A percentile compares a stretch with the other conserved stretches of the same genome.
These are phyloP conservation scores for Corymbia calophylla DNA, from an alignment of 441 rosid genomes.

Conservation along the genomic window DNA sequence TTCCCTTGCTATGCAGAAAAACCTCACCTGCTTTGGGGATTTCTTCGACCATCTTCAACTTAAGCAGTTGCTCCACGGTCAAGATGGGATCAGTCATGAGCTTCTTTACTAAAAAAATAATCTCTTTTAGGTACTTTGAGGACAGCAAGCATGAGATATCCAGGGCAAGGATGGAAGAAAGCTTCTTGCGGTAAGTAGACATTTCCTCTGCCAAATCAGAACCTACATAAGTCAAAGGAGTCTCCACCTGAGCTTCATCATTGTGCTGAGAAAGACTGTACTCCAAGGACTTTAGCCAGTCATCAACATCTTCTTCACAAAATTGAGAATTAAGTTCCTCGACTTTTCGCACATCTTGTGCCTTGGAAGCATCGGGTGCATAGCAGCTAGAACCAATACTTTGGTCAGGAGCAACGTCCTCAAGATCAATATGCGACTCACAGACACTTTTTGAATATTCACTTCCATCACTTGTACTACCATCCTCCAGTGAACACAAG, in stretches of 20 bases:
- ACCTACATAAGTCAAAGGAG: not conserved
- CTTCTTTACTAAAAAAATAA: not conserved
- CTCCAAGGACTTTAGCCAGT: not conserved
- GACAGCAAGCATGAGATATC: not conserved
- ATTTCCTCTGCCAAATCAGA: not conserved
- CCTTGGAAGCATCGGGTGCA: not conserved
- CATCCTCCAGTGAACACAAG: not conserved
- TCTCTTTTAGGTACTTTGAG: not conserved
- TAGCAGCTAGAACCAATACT: not conserved
- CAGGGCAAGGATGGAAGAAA: not conserved
- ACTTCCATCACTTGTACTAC: not conserved
- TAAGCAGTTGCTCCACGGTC: not conserved
- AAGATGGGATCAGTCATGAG: not conserved
- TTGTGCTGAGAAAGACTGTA: not conserved
- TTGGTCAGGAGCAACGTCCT: not conserved
- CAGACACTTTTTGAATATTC: not conserved
- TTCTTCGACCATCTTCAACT: not conserved
- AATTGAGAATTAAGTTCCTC: not conserved
- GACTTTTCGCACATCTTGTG: not conserved
- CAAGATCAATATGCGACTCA: not conserved
- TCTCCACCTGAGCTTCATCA: not conserved
- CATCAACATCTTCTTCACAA: not conserved
- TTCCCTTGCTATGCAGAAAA: not conserved
- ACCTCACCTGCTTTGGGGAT: not conserved
- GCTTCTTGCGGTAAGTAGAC: not conserved